A percentile compares a stretch with the other conserved stretches of the same genome.
Evolutionary conservation across 352 stramenopile genomes (phyloP).

Genomic region (Phytophthora pseudosyringae): DNA sequence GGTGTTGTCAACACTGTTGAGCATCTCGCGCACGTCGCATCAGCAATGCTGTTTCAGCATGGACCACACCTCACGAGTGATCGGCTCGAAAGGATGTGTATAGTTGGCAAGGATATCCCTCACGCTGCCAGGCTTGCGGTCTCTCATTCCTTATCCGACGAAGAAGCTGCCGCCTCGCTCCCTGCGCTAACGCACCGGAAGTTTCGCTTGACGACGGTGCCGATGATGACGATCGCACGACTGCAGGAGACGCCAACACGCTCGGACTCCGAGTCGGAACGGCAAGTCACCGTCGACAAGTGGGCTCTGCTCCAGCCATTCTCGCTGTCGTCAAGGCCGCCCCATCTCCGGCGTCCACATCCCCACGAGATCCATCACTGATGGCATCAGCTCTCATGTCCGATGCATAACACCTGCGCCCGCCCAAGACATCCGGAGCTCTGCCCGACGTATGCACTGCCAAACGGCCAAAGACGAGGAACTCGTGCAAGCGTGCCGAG

Average conservation of each 20-base stretch:
- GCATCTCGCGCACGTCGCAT: too few relatives aligned
- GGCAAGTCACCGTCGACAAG: not conserved
- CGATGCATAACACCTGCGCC: conserved; percentile 23
- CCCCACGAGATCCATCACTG: conserved; percentile 28
- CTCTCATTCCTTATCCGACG: too few relatives aligned
- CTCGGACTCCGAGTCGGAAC: not conserved
- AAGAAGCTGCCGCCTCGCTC: too few relatives aligned
- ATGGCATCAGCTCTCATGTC: too few relatives aligned
- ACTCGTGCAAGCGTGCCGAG: conserved; percentile 12
- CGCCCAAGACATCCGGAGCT: conserved; percentile 24
- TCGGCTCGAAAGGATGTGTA: too few relatives aligned
- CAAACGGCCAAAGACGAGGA: conserved; percentile 33
- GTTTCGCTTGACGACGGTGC: too few relatives aligned
- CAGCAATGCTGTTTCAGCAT: too few relatives aligned
- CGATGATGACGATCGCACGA: not conserved
- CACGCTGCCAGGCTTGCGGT: too few relatives aligned
- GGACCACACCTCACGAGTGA: too few relatives aligned
- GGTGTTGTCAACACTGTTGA: too few relatives aligned
- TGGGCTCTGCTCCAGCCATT: conserved; percentile 10
- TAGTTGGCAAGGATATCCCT: too few relatives aligned
- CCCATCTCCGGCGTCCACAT: conserved; percentile 4
- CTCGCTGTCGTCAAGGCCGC: not conserved
- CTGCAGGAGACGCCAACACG: not conserved
- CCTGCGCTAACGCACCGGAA: too few relatives aligned
- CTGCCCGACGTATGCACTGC: conserved; percentile 26